Conservation (phyloP, 805 yeast genomes). For the Metschnikowia picachoensis region DNA sequence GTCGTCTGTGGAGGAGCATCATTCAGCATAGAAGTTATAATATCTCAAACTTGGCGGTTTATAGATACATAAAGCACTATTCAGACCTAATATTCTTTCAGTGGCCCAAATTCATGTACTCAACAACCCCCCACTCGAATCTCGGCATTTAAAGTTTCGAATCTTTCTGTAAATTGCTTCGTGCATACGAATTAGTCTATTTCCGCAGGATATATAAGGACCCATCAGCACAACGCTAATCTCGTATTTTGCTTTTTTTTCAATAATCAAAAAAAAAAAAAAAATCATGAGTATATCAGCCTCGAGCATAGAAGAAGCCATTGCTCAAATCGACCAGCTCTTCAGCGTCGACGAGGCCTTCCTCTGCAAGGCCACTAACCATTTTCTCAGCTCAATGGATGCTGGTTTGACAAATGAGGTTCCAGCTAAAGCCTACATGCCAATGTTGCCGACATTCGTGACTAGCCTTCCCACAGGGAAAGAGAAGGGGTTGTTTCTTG, state of each 20-base stretch:
- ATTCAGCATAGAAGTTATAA: too few relatives aligned
- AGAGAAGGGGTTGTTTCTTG: slow-evolving; percentile 78
- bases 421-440: slow-evolving; percentile 45
- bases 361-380: slow-evolving; percentile 45
- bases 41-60: too few relatives aligned
- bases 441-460: slow-evolving; percentile 93
- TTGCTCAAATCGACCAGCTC: slow-evolving; percentile 35
- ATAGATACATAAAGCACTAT: too few relatives aligned
- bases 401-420: slow-evolving; percentile 48
- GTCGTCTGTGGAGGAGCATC: too few relatives aligned
- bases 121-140: not conserved
- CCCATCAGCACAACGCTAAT: too few relatives aligned
- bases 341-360: slow-evolving; percentile 42
- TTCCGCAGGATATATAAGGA: not conserved
- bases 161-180: not conserved
- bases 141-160: not conserved
- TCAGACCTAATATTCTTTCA: too few relatives aligned
- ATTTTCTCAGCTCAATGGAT: slow-evolving; percentile 59
- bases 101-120: too few relatives aligned
- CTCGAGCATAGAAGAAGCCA: slow-evolving; percentile 19
- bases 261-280: not conserved
- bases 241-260: not conserved
- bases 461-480: slow-evolving; percentile 81
- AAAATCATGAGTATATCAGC: not conserved
- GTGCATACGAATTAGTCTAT: not conserved